Evolutionary conservation across 176 grass and related monocot genomes (phyloP), one percentile per base, ranked within the genome.

Genomic region (Bonia amplexicaulis): DNA sequence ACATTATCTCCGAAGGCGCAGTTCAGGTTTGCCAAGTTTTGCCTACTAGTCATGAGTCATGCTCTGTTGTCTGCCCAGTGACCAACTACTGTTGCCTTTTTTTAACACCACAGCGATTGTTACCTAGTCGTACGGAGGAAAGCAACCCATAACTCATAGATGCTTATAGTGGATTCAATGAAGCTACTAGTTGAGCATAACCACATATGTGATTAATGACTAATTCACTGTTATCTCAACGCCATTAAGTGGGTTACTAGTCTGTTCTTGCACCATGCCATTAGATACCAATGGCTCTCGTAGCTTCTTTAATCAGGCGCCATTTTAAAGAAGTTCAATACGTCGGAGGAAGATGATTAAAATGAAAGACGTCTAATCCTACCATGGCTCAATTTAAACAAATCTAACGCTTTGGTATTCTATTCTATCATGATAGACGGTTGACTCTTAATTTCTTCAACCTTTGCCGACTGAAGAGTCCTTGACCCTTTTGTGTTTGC

Each of bases 1-100:
- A 92, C 46, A 88, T 95, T 52, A 73, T 98, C 70, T 93, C 91
- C 44, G 82, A 91, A 55, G 96, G 96, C 8, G 89, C 93, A 59
- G 82, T 98, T 64, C 91, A 93, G 96, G 96, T 95, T 62, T 15
- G 77, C 59, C 20, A 64, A 29, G 9, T 27, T 15, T 89, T 82
- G 25, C 48, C 19, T 49, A 20, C 49, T 73, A 17, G 53, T 83
- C 69, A n/a, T 76, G 39, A 8, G 14, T 69, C 72, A 42, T 76
- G 20, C 53, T 65, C 12, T 23, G 20, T 47, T 66, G 8, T 64
- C 29, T 85, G 39, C 39, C 44, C 7, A 22, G 37, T 42, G 20
- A 49, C 60, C 23, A 51, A 23, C 13, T 41, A 23, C 6, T 41
- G 20, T 23, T 35, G 63, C 70, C 26, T 73, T 14, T 12, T 45